Evolutionary conservation across 495 filamentous ascomycete species (phyloP).

Genomic region (Penicillium mononematosum): DNA sequence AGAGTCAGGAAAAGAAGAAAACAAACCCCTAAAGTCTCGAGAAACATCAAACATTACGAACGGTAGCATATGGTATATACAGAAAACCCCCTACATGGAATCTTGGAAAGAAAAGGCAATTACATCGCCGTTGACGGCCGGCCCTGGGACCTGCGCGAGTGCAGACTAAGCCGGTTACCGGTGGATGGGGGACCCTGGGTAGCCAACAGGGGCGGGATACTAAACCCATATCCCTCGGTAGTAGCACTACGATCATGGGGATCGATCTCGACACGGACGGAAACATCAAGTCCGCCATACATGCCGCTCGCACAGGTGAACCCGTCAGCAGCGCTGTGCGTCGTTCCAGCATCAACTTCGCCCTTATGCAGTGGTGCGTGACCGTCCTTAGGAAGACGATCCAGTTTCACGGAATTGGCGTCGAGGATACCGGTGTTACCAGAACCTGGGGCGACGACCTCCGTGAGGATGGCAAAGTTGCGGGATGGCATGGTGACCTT

Average conservation of each 20-base stretch:
- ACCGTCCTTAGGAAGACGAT: conserved; percentile 53
- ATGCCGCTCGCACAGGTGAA: conserved; percentile 50
- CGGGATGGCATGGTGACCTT: conserved; percentile 86
- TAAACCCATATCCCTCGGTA: conserved; percentile 69
- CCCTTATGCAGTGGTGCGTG: conserved; percentile 63
- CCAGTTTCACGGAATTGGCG: conserved; percentile 23
- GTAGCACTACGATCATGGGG: conserved; percentile 60
- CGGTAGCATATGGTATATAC: background rate
- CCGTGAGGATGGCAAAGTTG: conserved; percentile 83
- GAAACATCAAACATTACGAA: conserved; percentile 14
- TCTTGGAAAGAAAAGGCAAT: background rate
- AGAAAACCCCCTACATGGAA: background rate
- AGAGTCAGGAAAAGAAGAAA: background rate
- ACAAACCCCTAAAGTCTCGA: background rate
- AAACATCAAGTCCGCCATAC: conserved; percentile 65
- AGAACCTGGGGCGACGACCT: conserved; percentile 40
- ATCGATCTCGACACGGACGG: conserved; percentile 68
- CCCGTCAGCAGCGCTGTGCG: conserved; percentile 59
- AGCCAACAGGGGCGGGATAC: conserved; percentile 35
- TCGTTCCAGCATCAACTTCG: conserved; percentile 63
- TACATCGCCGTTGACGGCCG: conserved; percentile 29
- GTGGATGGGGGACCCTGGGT: conserved; percentile 19
- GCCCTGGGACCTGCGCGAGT: conserved; percentile 24
- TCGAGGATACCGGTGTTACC: conserved; percentile 24
- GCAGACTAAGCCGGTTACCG: conserved; percentile 22